These are phyloP conservation scores for Diaporthe vexans DNA, from an alignment of 2,329 filamentous ascomycete genomes.

Conservation along the genomic window DNA sequence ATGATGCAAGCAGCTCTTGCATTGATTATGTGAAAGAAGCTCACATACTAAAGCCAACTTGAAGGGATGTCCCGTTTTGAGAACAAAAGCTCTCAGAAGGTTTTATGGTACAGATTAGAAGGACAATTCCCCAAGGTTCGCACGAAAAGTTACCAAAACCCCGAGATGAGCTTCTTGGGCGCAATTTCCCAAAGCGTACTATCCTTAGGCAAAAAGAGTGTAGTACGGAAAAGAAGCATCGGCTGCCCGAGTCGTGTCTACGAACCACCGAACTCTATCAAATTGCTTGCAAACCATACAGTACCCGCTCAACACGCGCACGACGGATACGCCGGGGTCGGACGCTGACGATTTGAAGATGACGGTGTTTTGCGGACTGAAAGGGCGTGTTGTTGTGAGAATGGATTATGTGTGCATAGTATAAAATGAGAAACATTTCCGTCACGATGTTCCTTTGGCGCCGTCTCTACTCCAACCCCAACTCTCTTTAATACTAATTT, in stretches of 20 bases:
- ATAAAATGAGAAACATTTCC: neutral
- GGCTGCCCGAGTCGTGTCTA: slow-evolving; percentile 22
- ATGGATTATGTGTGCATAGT: neutral
- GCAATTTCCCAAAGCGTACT: slow-evolving; percentile 7
- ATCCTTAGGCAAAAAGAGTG: neutral
- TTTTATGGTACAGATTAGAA: neutral
- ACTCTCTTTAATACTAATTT: neutral
- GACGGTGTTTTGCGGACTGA: neutral
- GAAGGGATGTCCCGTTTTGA: neutral
- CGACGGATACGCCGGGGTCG: slow-evolving; percentile 18
- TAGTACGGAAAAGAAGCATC: slow-evolving; percentile 20
- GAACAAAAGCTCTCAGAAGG: neutral
- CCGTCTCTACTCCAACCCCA: neutral
- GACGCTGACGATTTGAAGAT: neutral
- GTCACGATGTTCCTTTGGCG: neutral
- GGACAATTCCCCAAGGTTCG: neutral
- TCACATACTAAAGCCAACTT: neutral
- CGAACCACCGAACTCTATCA: slow-evolving; percentile 29
- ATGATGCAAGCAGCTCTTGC: neutral
- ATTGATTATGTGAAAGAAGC: neutral
- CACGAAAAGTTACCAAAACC: neutral
- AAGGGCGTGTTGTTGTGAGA: neutral
- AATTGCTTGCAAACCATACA: slow-evolving; percentile 1
- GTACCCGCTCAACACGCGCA: slow-evolving; percentile 7
- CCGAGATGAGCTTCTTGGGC: slow-evolving; percentile 20